Conservation (phyloP, 176 grass and related monocot species). For the Musa schizocarpa region DNA sequence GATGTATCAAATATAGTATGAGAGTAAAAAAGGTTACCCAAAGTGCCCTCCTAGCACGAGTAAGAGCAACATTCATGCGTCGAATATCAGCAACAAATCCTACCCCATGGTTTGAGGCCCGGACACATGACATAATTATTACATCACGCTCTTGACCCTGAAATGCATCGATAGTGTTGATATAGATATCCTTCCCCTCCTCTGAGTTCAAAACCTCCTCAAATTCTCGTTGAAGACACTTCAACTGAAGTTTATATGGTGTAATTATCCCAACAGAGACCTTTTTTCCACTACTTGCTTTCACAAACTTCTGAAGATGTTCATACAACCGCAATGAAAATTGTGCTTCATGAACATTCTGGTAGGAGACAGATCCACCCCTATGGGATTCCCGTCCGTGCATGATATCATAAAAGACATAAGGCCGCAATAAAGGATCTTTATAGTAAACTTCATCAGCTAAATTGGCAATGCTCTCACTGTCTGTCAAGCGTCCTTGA, state of each 20-base stretch:
- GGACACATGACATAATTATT: slow-evolving; percentile 98
- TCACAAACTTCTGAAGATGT: slow-evolving; percentile 75
- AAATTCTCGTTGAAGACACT: slow-evolving; percentile 93
- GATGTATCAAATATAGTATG: background rate
- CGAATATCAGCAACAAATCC: slow-evolving; percentile 99
- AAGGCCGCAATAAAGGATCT: slow-evolving; percentile 72
- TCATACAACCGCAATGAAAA: slow-evolving; percentile 70
- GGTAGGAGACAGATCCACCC: slow-evolving; percentile 77
- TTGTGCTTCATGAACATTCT: slow-evolving; percentile 95
- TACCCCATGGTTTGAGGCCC: slow-evolving; percentile 90
- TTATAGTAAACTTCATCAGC: slow-evolving; percentile 75
- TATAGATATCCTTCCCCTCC: slow-evolving; percentile 98
- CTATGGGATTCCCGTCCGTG: slow-evolving; percentile 93
- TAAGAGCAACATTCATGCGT: slow-evolving; percentile 99
- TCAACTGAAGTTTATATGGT: slow-evolving; percentile 95
- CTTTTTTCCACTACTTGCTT: slow-evolving; percentile 79
- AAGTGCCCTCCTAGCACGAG: slow-evolving; percentile 81
- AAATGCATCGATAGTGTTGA: slow-evolving; percentile 99
- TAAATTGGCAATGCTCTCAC: slow-evolving; percentile 67
- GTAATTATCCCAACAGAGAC: slow-evolving; percentile 97
- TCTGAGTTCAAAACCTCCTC: slow-evolving; percentile 71
- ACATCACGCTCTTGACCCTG: slow-evolving; percentile 97
- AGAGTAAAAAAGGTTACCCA: slow-evolving; percentile 44
- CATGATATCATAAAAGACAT: slow-evolving; percentile 82
- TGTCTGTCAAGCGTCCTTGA: slow-evolving; percentile 82